Conservation (phyloP, 169 alveolate genomes). For the Plasmodium gaboni region DNA sequence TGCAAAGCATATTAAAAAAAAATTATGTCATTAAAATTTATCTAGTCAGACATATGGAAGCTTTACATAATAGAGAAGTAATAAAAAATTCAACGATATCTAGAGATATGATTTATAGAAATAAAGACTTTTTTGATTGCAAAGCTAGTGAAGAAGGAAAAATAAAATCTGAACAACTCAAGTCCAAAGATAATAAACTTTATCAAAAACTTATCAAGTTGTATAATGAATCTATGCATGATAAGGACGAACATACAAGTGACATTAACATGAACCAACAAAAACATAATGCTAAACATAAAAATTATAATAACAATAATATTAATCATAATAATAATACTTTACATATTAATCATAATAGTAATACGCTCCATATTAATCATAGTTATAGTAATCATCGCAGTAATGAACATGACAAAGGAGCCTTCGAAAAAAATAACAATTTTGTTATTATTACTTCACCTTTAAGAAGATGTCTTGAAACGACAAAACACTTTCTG, state of each 20-base stretch:
- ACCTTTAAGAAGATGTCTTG: constrained; percentile 63
- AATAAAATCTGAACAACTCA: constrained; percentile 24
- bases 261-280: not conserved
- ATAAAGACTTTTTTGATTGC: constrained; percentile 30
- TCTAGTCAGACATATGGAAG: constrained; percentile 75
- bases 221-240: constrained; percentile 21
- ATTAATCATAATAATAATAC: not conserved
- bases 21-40: constrained; percentile 51
- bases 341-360: no score
- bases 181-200: constrained; percentile 2
- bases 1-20: constrained; percentile 30
- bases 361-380: not conserved
- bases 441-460: constrained; percentile 47
- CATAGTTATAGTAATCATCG: no score
- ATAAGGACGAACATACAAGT: not conserved
- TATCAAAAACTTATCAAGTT: constrained; percentile 35
- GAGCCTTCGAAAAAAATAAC: constrained; percentile 31
- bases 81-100: constrained; percentile 8
- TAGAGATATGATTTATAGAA: constrained; percentile 37
- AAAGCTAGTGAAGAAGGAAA: constrained; percentile 51
- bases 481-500: constrained; percentile 54
- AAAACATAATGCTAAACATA: constrained; percentile 15
- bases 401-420: constrained; percentile 5
- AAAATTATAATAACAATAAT: constrained; percentile 17
- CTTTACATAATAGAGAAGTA: constrained; percentile 50